phyloP scores from a whole-genome alignment of 176 grass and related monocot genomes.

The Carex scoparia region DNA sequence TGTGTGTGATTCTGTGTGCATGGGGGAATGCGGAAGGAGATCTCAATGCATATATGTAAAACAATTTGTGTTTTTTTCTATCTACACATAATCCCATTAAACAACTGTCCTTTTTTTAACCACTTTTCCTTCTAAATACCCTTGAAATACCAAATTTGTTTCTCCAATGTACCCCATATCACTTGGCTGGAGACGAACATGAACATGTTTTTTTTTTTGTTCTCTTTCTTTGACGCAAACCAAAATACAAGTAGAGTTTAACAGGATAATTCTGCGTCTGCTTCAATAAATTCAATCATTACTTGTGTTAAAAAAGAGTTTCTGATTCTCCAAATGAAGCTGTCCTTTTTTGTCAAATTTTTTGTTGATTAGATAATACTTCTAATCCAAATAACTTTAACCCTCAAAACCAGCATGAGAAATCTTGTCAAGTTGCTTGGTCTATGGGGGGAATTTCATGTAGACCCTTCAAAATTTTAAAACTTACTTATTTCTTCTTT shows the following conservation, averaged over 20 bases:
- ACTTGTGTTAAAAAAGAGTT: too few relatives aligned
- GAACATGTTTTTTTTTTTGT: background rate
- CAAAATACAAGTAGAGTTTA: background rate
- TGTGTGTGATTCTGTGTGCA: background rate
- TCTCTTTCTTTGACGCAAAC: background rate
- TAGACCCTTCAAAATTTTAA: too few relatives aligned
- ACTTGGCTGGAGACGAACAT: background rate
- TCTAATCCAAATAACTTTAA: background rate
- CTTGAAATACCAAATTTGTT: background rate
- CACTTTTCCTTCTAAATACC: background rate
- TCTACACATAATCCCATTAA: conserved; percentile 3
- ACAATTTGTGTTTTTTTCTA: background rate
- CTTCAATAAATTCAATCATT: background rate
- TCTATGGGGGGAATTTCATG: too few relatives aligned
- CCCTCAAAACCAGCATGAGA: background rate
- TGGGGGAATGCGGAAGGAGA: conserved; percentile 8
- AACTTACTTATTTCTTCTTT: too few relatives aligned
- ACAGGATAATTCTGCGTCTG: background rate
- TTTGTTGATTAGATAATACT: background rate
- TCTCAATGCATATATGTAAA: conserved; percentile 13
- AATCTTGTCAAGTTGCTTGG: background rate
- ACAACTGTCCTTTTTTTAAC: background rate
- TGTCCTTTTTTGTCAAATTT: background rate
- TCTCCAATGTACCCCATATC: background rate
- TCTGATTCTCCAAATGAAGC: too few relatives aligned